Base-by-base conservation (phyloP, 805 yeast genomes). In the Candida schatavii region DNA sequence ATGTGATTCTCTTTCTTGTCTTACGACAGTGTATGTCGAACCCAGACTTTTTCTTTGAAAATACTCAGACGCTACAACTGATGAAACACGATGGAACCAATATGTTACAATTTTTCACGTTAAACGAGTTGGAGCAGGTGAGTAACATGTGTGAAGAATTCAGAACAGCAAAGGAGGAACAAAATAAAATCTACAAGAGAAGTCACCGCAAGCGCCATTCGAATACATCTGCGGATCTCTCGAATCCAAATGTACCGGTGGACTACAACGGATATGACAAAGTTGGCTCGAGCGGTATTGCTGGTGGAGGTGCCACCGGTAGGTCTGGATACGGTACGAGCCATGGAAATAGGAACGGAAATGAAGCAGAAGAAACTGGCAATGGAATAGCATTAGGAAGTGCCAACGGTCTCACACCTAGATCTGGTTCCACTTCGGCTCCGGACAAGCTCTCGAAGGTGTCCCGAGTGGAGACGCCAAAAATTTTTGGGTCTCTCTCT, bases 11-110 rank as follows among this genome's bases (percentile, higher is more conserved):
- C 6, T 65, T 60, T 46, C 66, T 66, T 46, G 68, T 67, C 6
- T 52, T 70, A 36, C 59, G 59, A 39, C 74, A 69, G 44, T 66
- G 74, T 47, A 63, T 64, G 66, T 67, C 62, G 21, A 62, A 68
- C 41, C 66, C 73, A 0, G 64, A 61, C 39, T 55, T 53, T 7
- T 57, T 68, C 37, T 66, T 69, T 42, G 62, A 60, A 22, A 62
- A 63, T n/a, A 44, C 35, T 5, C 46, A 17, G 5, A 35, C 10
- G 19, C 11, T 13, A 23, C 44, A 48, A 6, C 45, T 53, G 30
- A 61, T 60, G 32, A 54, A 54, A 39, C 68, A 66, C 40, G 59
- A 61, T 21, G 71, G 72, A 3, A 60, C 71, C 17, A 70, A 67
- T 44, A 53, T 68, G 60, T 46, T 70, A 38, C 66, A 67, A 36